Evolutionary conservation across 1,284 basidiomycete genomes (phyloP), one percentile per base, ranked within the genome.

Genomic region (Rhodotorula sp.): DNA sequence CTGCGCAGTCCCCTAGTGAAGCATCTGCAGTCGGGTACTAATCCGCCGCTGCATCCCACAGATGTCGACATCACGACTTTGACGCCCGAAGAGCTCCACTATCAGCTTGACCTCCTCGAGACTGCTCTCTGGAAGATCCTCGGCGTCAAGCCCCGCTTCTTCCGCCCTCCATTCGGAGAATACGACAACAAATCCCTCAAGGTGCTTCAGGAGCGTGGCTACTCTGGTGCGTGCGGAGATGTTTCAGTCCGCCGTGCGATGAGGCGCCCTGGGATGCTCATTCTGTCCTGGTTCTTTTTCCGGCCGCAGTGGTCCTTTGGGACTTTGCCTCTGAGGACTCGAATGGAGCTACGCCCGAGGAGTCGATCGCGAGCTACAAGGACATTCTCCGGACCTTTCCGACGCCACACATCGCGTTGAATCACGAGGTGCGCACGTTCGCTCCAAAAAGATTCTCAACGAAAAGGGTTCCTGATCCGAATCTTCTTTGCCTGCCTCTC

Each of bases 121-220:
- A 64, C 75, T 33, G 77, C 78, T 4, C 58, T 79, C 14, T 65
- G 67, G 57, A 79, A 78, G 75, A 79, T 79, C 60, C 60, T 79
- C 33, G 79, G 79, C n/a, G 55, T 77, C 60, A 75, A 77, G 55
- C 79, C 79, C 17, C 64, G 69, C 5, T 70, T 68, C 53, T 79
- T 79, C 74, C 71, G 73, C 12, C 42, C 66, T 53, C 75, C 75
- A 3, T 77, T 70, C 64, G 78, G 79, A 1, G 60, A 63, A 12
- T 71, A 69, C 65, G 70, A 75, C 63, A 58, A 67, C 1, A 65
- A 60, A 4, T 55, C 70, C 18, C 64, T 78, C 4, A 49, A 76
- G 37, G 66, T 79, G 14, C 66, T 79, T 26, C 48, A 66, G 26
- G 57, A 76, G 17, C 69, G 76, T 14, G 78, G 79, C 14, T 78